Base-by-base conservation (phyloP, 768 basidiomycete species). In the Holtermanniella nyarrowii region DNA sequence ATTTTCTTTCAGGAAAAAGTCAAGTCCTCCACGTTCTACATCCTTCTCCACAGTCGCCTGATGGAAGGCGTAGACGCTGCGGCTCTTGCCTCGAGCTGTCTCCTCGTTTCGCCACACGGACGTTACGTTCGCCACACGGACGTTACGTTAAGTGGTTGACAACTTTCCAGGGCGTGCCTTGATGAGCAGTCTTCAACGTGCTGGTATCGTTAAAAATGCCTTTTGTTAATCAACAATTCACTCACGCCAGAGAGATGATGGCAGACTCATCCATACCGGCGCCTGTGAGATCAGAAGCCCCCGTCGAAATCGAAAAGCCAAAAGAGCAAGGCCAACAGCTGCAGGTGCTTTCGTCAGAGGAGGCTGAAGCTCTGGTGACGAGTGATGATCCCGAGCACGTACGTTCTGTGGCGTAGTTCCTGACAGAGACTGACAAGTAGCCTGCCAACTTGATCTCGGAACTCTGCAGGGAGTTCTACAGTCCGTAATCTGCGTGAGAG, bases 381-480 rank as follows among this genome's bases (percentile, higher is more conserved):
- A 60, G 63, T 31, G 55, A 60, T 52, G 70, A 73, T 49, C 65
- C 70, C 1, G 61, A 63, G 25, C 75, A 91, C 82, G 71, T 70
- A 26, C 40, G 65, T 47, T n/a, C 22, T 26, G n/a, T n/a, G n/a
- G n/a, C n/a, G n/a, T n/a, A n/a, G n/a, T n/a, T n/a, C n/a, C n/a
- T n/a, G n/a, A n/a, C n/a, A n/a, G n/a, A n/a, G 10, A 20, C 26
- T 20, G 26, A 37, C 23, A 26, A 25, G 18, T 49, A 73, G 68
- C 88, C 88, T 18, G 88, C 88, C n/a, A 89, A 88, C 70, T 77
- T 90, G 56, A 90, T 90, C 48, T 85, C 85, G 26, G 85, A 86
- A 63, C 77, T 91, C 1, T 91, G 88, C 69, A 75, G 79, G 42
- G 79, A 81, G 4, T 90, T 91, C 71, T 90, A 90, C 73, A 78